These are phyloP conservation scores for Cladobotryum mycophilum DNA, from an alignment of 2,329 filamentous ascomycete genomes.

Conservation along the genomic window DNA sequence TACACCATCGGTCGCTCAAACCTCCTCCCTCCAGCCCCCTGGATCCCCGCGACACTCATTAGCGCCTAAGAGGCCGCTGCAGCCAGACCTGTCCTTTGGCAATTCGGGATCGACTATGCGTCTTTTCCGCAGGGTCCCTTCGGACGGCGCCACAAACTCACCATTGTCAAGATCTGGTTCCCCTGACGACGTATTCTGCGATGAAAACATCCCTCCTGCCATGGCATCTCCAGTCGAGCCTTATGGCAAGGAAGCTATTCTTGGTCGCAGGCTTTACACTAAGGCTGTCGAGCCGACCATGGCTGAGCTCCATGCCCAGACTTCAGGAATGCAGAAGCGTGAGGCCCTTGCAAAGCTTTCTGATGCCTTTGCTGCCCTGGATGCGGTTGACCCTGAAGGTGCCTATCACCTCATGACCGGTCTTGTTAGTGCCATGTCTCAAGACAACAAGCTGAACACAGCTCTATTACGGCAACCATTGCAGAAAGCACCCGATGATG, in stretches of 20 bases:
- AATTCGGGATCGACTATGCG: slow-evolving; percentile 89
- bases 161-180: slow-evolving; percentile 31
- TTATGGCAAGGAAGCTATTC: slow-evolving; percentile 70
- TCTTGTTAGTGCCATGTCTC: slow-evolving; percentile 66
- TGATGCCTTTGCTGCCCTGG: slow-evolving; percentile 77
- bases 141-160: slow-evolving; percentile 52
- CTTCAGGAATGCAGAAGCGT: slow-evolving; percentile 57
- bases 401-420: slow-evolving; percentile 77
- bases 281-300: slow-evolving; percentile 78
- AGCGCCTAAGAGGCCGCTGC: slow-evolving; percentile 68
- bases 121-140: slow-evolving; percentile 79
- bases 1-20: slow-evolving; percentile 37
- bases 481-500: slow-evolving; percentile 36
- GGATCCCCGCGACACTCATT: slow-evolving; percentile 38
- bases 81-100: slow-evolving; percentile 86
- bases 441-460: slow-evolving; percentile 58
- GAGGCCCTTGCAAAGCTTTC: slow-evolving; percentile 78
- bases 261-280: slow-evolving; percentile 75
- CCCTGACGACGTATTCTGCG: slow-evolving; percentile 38
- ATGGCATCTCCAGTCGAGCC: slow-evolving; percentile 44
- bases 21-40: slow-evolving; percentile 26
- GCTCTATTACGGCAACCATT: slow-evolving; percentile 38
- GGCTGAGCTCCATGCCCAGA: slow-evolving; percentile 82
- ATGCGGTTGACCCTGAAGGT: slow-evolving; percentile 84
- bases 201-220: slow-evolving; percentile 59